Conservation (phyloP, 2,329 filamentous ascomycete genomes). For the Epichloe glyceriae region DNA sequence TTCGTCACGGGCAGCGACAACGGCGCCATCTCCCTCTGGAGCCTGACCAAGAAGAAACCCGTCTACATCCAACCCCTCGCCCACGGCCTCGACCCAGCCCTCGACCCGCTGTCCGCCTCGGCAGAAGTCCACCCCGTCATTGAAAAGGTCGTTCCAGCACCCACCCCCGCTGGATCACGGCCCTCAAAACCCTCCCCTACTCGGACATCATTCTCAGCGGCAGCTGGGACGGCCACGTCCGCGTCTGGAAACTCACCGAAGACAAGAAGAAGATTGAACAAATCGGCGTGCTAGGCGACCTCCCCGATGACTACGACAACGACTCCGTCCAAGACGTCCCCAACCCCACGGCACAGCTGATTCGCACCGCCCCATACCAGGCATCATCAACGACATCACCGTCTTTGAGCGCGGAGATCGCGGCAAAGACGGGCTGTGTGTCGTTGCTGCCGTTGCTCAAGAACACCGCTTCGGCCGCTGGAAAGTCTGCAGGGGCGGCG, state of each 20-base stretch:
- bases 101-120: conserved; percentile 55
- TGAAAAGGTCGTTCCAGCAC: conserved; percentile 41
- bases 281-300: conserved; percentile 50
- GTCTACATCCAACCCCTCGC: conserved; percentile 67
- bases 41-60: conserved; percentile 86
- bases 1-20: conserved; percentile 95
- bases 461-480: conserved; percentile 78
- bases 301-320: conserved; percentile 16
- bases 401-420: conserved; percentile 74
- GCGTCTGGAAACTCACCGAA: conserved; percentile 72
- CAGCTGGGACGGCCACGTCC: conserved; percentile 79
- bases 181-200: conserved; percentile 73
- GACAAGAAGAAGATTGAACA: conserved; percentile 70
- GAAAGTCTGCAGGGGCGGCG: conserved; percentile 44
- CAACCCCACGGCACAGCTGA: conserved; percentile 1
- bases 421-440: conserved; percentile 63
- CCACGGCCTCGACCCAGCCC: conserved; percentile 68
- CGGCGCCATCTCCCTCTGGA: conserved; percentile 77
- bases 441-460: conserved; percentile 76
- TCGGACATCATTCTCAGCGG: conserved; percentile 83
- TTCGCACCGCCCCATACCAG: conserved; percentile 36
- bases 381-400: conserved; percentile 78
- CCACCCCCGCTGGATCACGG: conserved; percentile 79
- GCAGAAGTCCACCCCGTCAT: conserved; percentile 55
- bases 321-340: conserved; percentile 13